Evolutionary conservation across 2,329 filamentous ascomycete genomes (phyloP), one percentile per base, ranked within the genome.

Genomic region (Sporothrix pallida): DNA sequence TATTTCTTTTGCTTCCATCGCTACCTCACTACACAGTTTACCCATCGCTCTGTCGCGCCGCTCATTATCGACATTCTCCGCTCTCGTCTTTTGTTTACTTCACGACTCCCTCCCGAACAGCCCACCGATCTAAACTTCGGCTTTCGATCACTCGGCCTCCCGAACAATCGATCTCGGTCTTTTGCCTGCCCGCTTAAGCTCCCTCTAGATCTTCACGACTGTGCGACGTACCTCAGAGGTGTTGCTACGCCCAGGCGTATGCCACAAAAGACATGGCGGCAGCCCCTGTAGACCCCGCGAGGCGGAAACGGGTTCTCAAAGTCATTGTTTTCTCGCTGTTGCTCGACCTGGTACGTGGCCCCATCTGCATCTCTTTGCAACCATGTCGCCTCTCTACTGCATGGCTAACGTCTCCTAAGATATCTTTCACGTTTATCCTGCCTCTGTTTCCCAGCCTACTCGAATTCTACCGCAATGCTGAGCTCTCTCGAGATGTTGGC

Each of bases 341-440:
- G 17, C 87, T 98, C 13, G 95, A 98, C 82, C 83, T 98, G 83
- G 95, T 98, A n/a, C 44, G 60, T 60, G 6, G 1, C 7, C 13
- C 62, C 2, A 6, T 9, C 13, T 17, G 17, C n/a, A 23, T 15
- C 70, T 31, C 42, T 37, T 37, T 23, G 37, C 56, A 62, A 12
- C 76, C 71, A 31, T 10, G 54, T 20, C 31, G 31, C 31, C 31
- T 37, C 31, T 37, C 31, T 37, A 7, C 31, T 5, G 4, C 4
- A 37, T 37, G 31, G 15, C 50, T 70, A 26, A 72, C 17, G 62
- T 74, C 72, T 62, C 63, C 44, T 46, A 76, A 98, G 95, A 93
- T 98, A 79, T 98, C 95, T 73, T 99, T 99, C 82, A 99, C 96
- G 44, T 98, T 99, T 81, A 98, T 98, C 80, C 91, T 99, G 9